Percentiles rank a stretch among this genome's conserved stretches.
Evolutionary conservation across 352 stramenopile species (phyloP).

Genomic region (Globisporangium cystogenes): DNA sequence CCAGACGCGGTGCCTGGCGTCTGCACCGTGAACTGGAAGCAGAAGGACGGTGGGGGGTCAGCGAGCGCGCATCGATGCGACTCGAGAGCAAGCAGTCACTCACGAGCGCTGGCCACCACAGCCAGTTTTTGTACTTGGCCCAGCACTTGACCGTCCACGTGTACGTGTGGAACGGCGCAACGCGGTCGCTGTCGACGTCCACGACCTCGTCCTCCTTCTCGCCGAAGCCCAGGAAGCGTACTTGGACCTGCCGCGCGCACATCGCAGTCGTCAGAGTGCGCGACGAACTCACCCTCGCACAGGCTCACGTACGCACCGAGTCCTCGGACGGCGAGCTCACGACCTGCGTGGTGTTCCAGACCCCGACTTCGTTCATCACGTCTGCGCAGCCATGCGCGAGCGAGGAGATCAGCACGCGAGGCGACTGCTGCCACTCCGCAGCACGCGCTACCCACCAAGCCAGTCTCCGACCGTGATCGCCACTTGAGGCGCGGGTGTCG

Average conservation of each 20-base stretch:
- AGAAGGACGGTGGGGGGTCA: neutral
- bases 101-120: constrained; percentile 64
- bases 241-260: constrained; percentile 2
- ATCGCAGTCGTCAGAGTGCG: neutral
- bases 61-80: too few relatives aligned
- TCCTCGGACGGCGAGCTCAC: neutral
- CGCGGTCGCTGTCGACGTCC: constrained; percentile 31
- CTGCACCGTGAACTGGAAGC: constrained; percentile 48
- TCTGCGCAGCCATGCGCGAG: neutral
- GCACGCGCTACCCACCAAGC: neutral
- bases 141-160: constrained; percentile 78
- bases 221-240: constrained; percentile 57
- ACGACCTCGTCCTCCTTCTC: constrained; percentile 49
- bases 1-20: constrained; percentile 31
- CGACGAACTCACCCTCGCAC: too few relatives aligned
- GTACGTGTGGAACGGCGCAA: constrained; percentile 73
- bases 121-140: constrained; percentile 80
- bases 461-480: constrained; percentile 9
- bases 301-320: neutral
- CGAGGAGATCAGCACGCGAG: neutral
- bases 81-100: neutral
- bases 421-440: neutral
- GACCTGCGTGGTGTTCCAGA: constrained; percentile 9
- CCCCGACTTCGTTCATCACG: constrained; percentile 7
- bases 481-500: neutral